Percentiles rank a stretch among this genome's conserved stretches.
These are phyloP conservation scores for Cordyceps farinosa DNA, from an alignment of 2,329 filamentous ascomycete genomes.

Conservation along the genomic window DNA sequence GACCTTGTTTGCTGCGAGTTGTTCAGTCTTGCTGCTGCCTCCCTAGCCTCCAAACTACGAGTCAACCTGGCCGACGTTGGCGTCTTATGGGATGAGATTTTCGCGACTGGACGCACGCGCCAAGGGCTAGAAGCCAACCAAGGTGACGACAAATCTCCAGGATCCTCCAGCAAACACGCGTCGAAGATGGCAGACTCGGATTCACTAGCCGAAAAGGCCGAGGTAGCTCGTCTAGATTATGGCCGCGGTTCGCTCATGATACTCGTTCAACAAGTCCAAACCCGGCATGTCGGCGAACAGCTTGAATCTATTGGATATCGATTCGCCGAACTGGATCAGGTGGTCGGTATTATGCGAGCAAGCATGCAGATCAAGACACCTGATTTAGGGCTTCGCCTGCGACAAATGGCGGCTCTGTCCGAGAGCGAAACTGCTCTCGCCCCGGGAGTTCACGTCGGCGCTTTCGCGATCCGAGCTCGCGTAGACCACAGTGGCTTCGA, in stretches of 20 bases:
- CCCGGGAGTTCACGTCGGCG: constrained; percentile 54
- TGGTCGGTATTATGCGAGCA: constrained; percentile 64
- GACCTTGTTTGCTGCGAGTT: constrained; percentile 75
- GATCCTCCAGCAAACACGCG: constrained; percentile 1
- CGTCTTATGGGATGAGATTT: constrained; percentile 70
- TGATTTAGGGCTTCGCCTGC: constrained; percentile 59
- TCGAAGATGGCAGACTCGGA: constrained; percentile 22
- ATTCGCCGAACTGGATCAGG: constrained; percentile 69
- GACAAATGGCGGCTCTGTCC: constrained; percentile 60
- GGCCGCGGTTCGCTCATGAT: constrained; percentile 79
- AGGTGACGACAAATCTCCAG: constrained; percentile 11
- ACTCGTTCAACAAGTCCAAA: constrained; percentile 62
- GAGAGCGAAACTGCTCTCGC: constrained; percentile 44
- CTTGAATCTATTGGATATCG: constrained; percentile 71
- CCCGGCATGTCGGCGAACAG: constrained; percentile 55
- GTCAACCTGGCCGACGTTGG: constrained; percentile 62
- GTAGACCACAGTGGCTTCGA: constrained; percentile 57
- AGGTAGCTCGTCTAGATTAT: constrained; percentile 35
- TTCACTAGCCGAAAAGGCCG: constrained; percentile 41
- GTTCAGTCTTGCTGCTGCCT: constrained; percentile 74
- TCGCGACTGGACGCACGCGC: constrained; percentile 55
- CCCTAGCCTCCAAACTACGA: constrained; percentile 66
- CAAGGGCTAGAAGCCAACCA: background rate
- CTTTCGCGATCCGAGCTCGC: constrained; percentile 54
- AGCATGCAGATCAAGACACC: constrained; percentile 69